Base-by-base conservation (phyloP, 805 yeast species). In the Schwanniomyces vanrijiae region DNA sequence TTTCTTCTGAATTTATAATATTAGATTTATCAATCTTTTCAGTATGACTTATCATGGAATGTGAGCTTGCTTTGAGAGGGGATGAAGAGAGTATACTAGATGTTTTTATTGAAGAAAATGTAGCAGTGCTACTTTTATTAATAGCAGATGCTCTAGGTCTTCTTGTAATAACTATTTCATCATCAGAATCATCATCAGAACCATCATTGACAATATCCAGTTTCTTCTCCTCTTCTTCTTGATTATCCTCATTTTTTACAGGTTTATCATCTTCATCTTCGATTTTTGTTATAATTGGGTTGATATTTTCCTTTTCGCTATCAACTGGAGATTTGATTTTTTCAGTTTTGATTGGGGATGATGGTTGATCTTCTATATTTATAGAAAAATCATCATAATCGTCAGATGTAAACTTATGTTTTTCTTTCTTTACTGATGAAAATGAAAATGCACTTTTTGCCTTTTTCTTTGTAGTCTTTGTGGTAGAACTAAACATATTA, bases 161-260 rank as follows among this genome's bases (percentile, higher is more conserved):
- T 56, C 78, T 74, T 4, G 80, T 67, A 26, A 81, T 72, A 11
- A 81, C 69, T n/a, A 81, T 66, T 16, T 83, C 81, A 33, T 83
- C 88, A 13, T 83, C 88, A 2, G 79, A 79, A 33, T 72, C 77
- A 8, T 69, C 77, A 8, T 73, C 56, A 7, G 52, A 60, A 11
- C 48, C 68, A 2, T 61, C 68, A 26, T 37, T 54, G 38, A 52
- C 52, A 37, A 35, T 40, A 5, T 29, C 34, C 6, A 6, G 16
- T 14, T 29, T 29, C 14, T 13, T 29, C 34, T 37, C 53, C 35
- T 47, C 48, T 24, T 41, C 37, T 22, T 21, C 48, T 14, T 46
- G 40, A 5, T 13, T 25, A 14, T 33, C 38, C 9, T 14, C 21
- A 20, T 26, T 14, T 11, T 34, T 28, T 11, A 21, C 16, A 13